Conservation (phyloP, 768 basidiomycete genomes). For the Agaricus sinodeliciosus region DNA sequence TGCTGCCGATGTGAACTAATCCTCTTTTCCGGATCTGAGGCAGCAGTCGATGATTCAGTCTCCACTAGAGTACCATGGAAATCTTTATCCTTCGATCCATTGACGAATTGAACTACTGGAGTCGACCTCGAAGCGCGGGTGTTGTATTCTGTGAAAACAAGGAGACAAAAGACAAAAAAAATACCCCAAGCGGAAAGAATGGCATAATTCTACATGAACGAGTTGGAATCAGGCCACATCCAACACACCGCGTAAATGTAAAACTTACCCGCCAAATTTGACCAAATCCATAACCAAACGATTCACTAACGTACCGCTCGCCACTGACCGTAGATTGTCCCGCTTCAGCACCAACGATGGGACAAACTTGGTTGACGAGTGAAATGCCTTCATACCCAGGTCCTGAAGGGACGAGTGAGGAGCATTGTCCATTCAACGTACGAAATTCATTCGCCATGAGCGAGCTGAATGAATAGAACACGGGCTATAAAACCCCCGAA, state of each 20-base stretch:
- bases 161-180: constrained; percentile 48
- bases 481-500: constrained; percentile 32
- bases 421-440: constrained; percentile 54
- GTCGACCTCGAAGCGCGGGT: constrained; percentile 30
- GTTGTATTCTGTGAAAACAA: constrained; percentile 53
- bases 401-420: constrained; percentile 54
- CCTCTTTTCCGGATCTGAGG: constrained; percentile 29
- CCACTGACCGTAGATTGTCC: constrained; percentile 63
- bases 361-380: constrained; percentile 68
- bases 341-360: constrained; percentile 55
- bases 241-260: background rate
- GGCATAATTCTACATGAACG: constrained; percentile 51
- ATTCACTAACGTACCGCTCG: constrained; percentile 38
- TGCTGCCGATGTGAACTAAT: background rate
- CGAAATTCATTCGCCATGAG: constrained; percentile 81
- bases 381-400: constrained; percentile 52
- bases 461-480: constrained; percentile 69
- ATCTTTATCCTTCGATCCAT: constrained; percentile 31
- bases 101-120: constrained; percentile 59
- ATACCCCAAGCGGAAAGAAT: constrained; percentile 62
- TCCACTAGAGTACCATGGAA: constrained; percentile 15
- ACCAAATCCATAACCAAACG: constrained; percentile 39
- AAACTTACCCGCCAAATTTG: constrained; percentile 36
- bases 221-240: background rate
- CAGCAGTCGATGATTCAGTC: constrained; percentile 21